Evolutionary conservation across 495 filamentous ascomycete genomes (phyloP).

Genomic region (Lasiosphaeria miniovina): DNA sequence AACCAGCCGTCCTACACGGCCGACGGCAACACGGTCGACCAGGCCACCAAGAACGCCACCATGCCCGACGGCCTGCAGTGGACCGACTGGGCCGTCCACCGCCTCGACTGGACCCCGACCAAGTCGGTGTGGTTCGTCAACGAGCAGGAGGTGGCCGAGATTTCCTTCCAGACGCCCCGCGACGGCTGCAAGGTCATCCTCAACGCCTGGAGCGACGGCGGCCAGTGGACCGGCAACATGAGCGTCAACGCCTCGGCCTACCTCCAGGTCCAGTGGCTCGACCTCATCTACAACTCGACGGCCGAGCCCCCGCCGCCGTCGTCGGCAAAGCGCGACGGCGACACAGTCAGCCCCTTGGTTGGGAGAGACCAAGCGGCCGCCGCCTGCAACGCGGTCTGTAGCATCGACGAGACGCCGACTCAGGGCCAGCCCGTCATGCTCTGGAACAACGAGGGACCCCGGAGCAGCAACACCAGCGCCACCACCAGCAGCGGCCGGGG

Average conservation of each 20-base stretch:
- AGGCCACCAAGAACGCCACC: conserved; percentile 47
- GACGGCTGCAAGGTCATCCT: conserved; percentile 59
- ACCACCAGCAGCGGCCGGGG: conserved; percentile 7
- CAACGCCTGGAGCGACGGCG: conserved; percentile 77
- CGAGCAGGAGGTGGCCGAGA: conserved; percentile 52
- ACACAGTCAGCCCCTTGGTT: background rate
- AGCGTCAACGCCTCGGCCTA: conserved; percentile 53
- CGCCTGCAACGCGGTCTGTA: conserved; percentile 44
- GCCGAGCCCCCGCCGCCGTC: conserved; percentile 5
- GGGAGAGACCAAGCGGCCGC: conserved; percentile 19
- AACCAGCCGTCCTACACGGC: conserved; percentile 62
- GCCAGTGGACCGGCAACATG: conserved; percentile 73
- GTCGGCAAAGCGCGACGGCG: conserved; percentile 6
- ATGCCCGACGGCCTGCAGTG: conserved; percentile 49
- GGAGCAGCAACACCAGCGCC: conserved; percentile 8
- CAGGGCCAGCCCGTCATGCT: conserved; percentile 44
- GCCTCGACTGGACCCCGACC: conserved; percentile 66
- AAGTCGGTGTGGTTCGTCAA: conserved; percentile 68
- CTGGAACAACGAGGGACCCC: conserved; percentile 29
- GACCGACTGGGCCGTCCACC: conserved; percentile 67
- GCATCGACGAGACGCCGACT: conserved; percentile 45
- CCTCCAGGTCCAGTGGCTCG: conserved; percentile 71
- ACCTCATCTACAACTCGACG: conserved; percentile 64
- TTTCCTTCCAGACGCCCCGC: conserved; percentile 60
- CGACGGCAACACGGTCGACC: conserved; percentile 42